Conservation (phyloP, 176 grass and related monocot genomes). For the Coix lacrymajobi region DNA sequence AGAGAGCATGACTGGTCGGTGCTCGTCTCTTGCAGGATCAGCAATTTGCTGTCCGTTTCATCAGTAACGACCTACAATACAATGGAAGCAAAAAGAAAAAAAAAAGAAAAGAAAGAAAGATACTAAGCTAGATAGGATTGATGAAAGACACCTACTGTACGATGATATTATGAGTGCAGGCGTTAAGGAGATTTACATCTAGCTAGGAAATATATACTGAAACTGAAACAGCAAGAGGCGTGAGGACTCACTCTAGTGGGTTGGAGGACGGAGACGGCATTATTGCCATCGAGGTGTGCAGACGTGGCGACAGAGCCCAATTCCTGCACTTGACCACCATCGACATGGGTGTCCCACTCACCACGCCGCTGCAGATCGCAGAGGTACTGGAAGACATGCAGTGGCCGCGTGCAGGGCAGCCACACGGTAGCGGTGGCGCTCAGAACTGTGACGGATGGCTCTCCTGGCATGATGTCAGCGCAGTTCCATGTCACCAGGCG, state of each 20-base stretch:
- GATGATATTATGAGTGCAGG: neutral
- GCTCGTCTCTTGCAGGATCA: constrained; percentile 42
- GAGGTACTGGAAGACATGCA: constrained; percentile 39
- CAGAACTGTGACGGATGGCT: constrained; percentile 14
- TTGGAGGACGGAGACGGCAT: constrained; percentile 47
- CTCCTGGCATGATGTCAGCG: neutral
- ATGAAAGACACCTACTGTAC: neutral
- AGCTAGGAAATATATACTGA: neutral
- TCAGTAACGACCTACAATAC: neutral
- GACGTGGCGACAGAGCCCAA: constrained; percentile 35
- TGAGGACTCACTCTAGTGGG: constrained; percentile 32
- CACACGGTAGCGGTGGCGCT: constrained; percentile 25
- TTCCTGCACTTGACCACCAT: constrained; percentile 17
- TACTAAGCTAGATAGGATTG: too few relatives aligned
- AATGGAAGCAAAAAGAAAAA: neutral
- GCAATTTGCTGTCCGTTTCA: neutral
- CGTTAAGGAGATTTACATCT: neutral
- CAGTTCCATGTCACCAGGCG: constrained; percentile 9
- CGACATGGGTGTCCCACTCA: constrained; percentile 36
- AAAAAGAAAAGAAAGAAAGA: neutral
- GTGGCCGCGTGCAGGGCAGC: constrained; percentile 14
- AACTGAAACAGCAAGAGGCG: neutral
- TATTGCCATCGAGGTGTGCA: constrained; percentile 28
- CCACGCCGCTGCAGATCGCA: constrained; percentile 6
- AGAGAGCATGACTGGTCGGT: constrained; percentile 10